A percentile compares a stretch with the other conserved stretches of the same genome.
Conservation (phyloP, 352 stramenopile species). For the Globisporangium nagaii region DNA sequence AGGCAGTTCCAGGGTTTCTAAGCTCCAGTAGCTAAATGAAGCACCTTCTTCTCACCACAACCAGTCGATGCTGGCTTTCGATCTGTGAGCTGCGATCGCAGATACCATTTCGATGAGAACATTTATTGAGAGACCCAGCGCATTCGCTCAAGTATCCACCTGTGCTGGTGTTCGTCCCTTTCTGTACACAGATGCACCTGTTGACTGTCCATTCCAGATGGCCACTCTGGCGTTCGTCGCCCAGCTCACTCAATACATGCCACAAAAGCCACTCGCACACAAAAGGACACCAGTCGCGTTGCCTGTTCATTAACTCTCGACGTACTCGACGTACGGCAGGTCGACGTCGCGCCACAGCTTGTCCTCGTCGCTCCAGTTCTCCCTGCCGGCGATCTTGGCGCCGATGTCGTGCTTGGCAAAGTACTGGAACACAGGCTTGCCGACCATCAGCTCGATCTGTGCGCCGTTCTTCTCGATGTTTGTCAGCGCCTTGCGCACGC, state of each 20-base stretch:
- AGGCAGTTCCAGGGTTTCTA: no score
- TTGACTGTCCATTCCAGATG: neutral
- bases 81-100: no score
- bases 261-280: no score
- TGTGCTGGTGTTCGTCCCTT: no score
- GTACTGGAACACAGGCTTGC: conserved; percentile 60
- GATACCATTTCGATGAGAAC: no score
- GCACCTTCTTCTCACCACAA: no score
- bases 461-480: conserved; percentile 21
- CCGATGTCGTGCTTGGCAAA: conserved; percentile 50
- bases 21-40: no score
- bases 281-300: no score
- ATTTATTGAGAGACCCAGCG: no score
- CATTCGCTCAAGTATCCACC: no score
- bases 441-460: conserved; percentile 66
- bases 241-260: neutral
- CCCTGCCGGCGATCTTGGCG: conserved; percentile 46
- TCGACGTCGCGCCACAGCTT: conserved; percentile 58
- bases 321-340: conserved; percentile 70
- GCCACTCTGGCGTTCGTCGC: neutral
- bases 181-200: no score
- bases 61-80: no score
- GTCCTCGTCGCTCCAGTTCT: conserved; percentile 59
- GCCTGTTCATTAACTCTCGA: conserved; percentile 39
- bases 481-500: conserved; percentile 44